Evolutionary conservation across 108 stramenopile species (phyloP), one percentile per base, ranked within the genome.

Genomic region (Nitzschia palea): DNA sequence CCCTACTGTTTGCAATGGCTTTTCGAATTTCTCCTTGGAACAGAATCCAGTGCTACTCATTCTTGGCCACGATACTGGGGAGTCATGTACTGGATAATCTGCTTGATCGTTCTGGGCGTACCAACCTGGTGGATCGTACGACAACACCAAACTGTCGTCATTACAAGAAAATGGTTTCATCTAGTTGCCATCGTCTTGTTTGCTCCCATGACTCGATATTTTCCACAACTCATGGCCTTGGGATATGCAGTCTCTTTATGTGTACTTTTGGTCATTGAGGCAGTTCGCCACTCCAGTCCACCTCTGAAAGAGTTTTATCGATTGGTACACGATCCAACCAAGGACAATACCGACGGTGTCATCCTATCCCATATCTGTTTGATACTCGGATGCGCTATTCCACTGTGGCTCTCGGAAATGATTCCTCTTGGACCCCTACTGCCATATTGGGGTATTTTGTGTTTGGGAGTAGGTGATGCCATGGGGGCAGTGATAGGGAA

Each of bases 161-260:
- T 87, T 33, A 67, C 76, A 67, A 65, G 91, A 40, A 94, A 90
- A 78, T 94, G 85, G 80, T 94, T 94, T 76, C 93, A 94, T 65
- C 37, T 82, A 0, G 73, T 94, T 2, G 89, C 89, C 14, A 61
- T 94, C 9, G 17, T 89, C 36, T 67, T 94, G 15, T 94, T 94
- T 68, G 56, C 66, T 48, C 93, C 89, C 4, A 63, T 73, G 1
- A 84, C 86, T 9, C 54, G 57, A 51, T 57, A 62, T 30, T 78
- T 86, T 26, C 86, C 83, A 23, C 79, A 84, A 66, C 76, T 90
- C 65, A 81, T 87, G 84, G 31, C 80, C 37, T 64, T 94, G 62
- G 78, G 83, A 0, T 94, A 89, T 70, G 89, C 89, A 3, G 80
- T 94, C 37, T 86, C 87, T 33, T 42, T 86, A 9, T 72, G 80